phyloP scores from a whole-genome alignment of 257 asterid species.

The Forsythia suspensa region DNA sequence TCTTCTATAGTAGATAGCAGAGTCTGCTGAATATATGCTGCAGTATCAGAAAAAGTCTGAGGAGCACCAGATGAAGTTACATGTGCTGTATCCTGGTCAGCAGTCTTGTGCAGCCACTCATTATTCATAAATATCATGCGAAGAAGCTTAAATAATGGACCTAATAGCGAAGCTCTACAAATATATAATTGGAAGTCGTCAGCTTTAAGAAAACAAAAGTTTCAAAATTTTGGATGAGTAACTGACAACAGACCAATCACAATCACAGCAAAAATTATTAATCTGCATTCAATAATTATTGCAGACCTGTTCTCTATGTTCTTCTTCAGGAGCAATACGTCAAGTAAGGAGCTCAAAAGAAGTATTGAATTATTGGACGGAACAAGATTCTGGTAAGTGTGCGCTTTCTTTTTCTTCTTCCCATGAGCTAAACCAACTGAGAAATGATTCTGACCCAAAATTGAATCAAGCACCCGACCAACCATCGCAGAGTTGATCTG shows the following conservation, averaged over 20 bases:
- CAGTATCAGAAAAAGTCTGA: constrained; percentile 36
- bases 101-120: constrained; percentile 41
- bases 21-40: constrained; percentile 66
- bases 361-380: constrained; percentile 30
- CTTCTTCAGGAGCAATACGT: constrained; percentile 73
- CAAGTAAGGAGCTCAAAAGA: constrained; percentile 69
- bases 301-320: constrained; percentile 66
- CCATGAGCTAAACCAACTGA: constrained; percentile 37
- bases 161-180: constrained; percentile 68
- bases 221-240: constrained; percentile 7
- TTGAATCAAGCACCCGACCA: constrained; percentile 50
- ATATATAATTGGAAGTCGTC: constrained; percentile 18
- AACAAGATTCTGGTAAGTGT: constrained; percentile 31
- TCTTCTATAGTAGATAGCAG: constrained; percentile 72
- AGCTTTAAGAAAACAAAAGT: constrained; percentile 20
- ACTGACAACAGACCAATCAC: neutral
- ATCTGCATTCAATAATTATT: constrained; percentile 10
- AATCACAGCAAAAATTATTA: neutral
- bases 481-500: constrained; percentile 64
- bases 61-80: constrained; percentile 38
- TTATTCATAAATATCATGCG: constrained; percentile 40
- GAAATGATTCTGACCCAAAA: constrained; percentile 38
- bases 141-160: constrained; percentile 76
- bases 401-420: constrained; percentile 63
- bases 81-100: constrained; percentile 34